phyloP scores from a whole-genome alignment of 2,329 filamentous ascomycete species.

The Alternaria sp. region DNA sequence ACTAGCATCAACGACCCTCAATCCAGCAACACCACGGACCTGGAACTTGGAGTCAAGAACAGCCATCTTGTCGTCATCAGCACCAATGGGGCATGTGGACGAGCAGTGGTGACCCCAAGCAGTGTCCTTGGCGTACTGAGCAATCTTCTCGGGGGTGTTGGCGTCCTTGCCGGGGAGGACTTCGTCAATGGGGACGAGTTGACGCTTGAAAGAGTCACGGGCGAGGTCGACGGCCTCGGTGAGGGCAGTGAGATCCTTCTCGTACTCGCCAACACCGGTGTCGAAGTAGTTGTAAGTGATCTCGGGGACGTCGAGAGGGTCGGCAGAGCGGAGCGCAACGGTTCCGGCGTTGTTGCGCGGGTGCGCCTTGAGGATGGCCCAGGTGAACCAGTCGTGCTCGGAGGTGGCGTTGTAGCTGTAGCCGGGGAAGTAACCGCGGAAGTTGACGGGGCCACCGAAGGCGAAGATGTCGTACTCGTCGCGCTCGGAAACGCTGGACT shows the following conservation, averaged over 20 bases:
- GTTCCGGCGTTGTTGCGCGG: conserved; percentile 67
- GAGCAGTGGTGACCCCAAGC: conserved; percentile 61
- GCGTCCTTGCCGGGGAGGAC: conserved; percentile 58
- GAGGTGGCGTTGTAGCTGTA: conserved; percentile 60
- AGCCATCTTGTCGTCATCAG: conserved; percentile 55
- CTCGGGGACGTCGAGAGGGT: conserved; percentile 68
- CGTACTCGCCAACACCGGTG: conserved; percentile 63
- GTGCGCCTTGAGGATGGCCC: conserved; percentile 66
- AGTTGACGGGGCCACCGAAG: conserved; percentile 61
- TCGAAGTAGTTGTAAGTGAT: conserved; percentile 57
- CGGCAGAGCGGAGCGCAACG: conserved; percentile 65
- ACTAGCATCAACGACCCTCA: conserved; percentile 55
- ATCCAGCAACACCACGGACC: conserved; percentile 58
- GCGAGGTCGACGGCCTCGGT: conserved; percentile 61
- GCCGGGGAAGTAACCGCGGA: conserved; percentile 63
- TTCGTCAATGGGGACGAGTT: conserved; percentile 49
- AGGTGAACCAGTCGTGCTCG: conserved; percentile 57
- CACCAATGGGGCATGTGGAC: conserved; percentile 65
- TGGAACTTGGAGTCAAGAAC: conserved; percentile 61
- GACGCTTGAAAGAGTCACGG: conserved; percentile 49
- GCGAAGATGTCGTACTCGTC: conserved; percentile 62
- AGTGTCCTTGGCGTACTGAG: conserved; percentile 39
- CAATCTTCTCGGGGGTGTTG: conserved; percentile 38
- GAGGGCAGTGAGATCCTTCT: conserved; percentile 62
- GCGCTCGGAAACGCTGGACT: conserved; percentile 52